A percentile compares a stretch with the other conserved stretches of the same genome.
These are phyloP conservation scores for Leptographium wingfieldii DNA, from an alignment of 2,329 filamentous ascomycete species.

Conservation along the genomic window DNA sequence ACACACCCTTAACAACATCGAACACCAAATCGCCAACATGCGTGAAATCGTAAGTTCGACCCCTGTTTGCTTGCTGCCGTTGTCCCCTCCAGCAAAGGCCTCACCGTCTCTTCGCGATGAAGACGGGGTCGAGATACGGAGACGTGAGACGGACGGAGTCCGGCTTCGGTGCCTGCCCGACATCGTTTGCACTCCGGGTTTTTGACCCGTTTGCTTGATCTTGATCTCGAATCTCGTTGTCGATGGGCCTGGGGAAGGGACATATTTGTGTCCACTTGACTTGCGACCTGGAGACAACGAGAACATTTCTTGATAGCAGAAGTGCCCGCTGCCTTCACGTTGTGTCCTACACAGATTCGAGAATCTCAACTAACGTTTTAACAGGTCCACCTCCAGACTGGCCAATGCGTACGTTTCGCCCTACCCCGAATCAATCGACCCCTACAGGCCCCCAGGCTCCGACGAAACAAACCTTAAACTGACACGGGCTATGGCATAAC, in stretches of 20 bases:
- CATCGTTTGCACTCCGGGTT: not conserved
- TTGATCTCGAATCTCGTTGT: not conserved
- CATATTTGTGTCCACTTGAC: not conserved
- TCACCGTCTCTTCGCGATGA: slow-evolving; percentile 1
- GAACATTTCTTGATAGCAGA: not conserved
- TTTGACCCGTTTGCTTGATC: not conserved
- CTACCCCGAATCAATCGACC: not conserved
- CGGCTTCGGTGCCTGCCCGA: not conserved
- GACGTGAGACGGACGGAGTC: not conserved
- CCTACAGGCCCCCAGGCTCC: not conserved
- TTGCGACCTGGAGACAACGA: not conserved
- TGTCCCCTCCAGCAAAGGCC: not conserved
- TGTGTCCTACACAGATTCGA: not conserved
- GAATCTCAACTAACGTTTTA: slow-evolving; percentile 14
- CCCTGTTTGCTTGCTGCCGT: not conserved
- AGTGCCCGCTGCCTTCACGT: not conserved
- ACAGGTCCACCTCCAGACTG: slow-evolving; percentile 99
- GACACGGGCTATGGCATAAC: slow-evolving; percentile 20
- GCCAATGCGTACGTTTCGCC: slow-evolving; percentile 74
- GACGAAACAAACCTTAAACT: slow-evolving; percentile 11
- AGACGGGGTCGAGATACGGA: not conserved
- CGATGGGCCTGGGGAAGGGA: not conserved
- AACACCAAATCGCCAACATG: slow-evolving; percentile 38
- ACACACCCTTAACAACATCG: not conserved
- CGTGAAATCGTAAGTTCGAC: slow-evolving; percentile 56